Conservation (phyloP, 1,284 basidiomycete species). For the Trametes pubescens region DNA sequence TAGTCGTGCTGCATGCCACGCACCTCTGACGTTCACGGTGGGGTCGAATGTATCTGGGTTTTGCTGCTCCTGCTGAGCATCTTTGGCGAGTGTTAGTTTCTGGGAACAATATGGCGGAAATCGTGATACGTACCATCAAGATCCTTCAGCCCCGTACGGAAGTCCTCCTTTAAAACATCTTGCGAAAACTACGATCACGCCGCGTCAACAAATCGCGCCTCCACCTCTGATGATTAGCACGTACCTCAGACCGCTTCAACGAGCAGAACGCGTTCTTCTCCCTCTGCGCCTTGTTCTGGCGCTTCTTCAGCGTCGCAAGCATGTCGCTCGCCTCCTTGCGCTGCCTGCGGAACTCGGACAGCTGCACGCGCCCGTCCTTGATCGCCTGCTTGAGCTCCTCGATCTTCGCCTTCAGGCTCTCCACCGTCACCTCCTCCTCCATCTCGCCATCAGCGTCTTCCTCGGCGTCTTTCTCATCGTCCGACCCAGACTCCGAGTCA, state of each 20-base stretch:
- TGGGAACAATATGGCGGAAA: neutral
- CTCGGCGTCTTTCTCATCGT: slow-evolving; percentile 33
- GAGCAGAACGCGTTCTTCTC: slow-evolving; percentile 72
- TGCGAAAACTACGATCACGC: slow-evolving; percentile 54
- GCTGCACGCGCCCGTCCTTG: slow-evolving; percentile 49
- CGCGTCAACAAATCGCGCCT: slow-evolving; percentile 11
- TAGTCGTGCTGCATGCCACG: slow-evolving; percentile 23
- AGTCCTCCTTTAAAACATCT: slow-evolving; percentile 66
- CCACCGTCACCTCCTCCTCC: slow-evolving; percentile 54
- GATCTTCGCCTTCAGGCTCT: slow-evolving; percentile 55
- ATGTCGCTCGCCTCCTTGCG: slow-evolving; percentile 57
- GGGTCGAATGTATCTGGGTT: slow-evolving; percentile 65
- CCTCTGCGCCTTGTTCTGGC: slow-evolving; percentile 54
- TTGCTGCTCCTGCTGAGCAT: slow-evolving; percentile 62
- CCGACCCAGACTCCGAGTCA: slow-evolving; percentile 6
- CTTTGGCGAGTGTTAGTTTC: slow-evolving; percentile 39
- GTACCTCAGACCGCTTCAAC: slow-evolving; percentile 62
- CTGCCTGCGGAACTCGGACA: slow-evolving; percentile 49
- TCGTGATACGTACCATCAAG: slow-evolving; percentile 53
- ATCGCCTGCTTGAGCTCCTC: slow-evolving; percentile 50
- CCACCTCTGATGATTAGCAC: slow-evolving; percentile 16
- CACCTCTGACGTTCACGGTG: slow-evolving; percentile 56
- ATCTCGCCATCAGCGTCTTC: slow-evolving; percentile 37
- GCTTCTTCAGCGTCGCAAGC: slow-evolving; percentile 56
- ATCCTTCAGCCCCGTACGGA: slow-evolving; percentile 63